Base-by-base conservation (phyloP, 2,329 filamentous ascomycete genomes). In the Aspergillus aculeatus region DNA sequence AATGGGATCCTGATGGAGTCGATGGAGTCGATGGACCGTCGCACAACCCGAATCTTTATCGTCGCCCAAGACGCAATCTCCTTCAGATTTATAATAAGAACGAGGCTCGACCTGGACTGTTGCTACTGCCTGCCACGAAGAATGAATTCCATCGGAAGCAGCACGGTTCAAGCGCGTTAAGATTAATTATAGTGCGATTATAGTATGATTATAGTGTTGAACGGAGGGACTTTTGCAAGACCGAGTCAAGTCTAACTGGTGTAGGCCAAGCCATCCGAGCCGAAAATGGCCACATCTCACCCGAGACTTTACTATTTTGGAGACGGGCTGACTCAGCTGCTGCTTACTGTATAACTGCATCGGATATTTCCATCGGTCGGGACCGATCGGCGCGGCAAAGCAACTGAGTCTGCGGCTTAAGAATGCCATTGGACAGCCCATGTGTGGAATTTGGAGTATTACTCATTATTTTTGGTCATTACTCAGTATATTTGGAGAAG, bases 291-390 rank as follows among this genome's bases (percentile, higher is more conserved):
- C 52, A 54, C 23, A 47, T 19, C 44, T n/a, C 14, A 21, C 11
- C 32, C 23, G 24, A 47, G 52, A 31, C 32, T 26, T 54, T 54
- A 26, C 52, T 54, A 29, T 44, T 47, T 47, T 29, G 21, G 38
- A 31, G 26, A 47, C 41, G 11, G 11, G 11, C 14, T 35, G n/a
- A 38, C 29, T 21, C 14, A 44, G 16, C 16, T 41, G 5, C 5
- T n/a, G 38, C 16, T 16, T 16, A 41, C 12, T n/a, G 5, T n/a
- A n/a, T n/a, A n/a, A 53, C 56, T 57, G 57, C 62, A 57, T 65
- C 61, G 60, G 62, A 62, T 55, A 48, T 47, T 62, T 57, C 61
- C 59, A 63, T 67, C 65, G 62, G 65, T 63, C 62, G 65, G 65
- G 29, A 57, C 65, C 62, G 65, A 65, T 66, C 63, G 62, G 64